phyloP scores from a whole-genome alignment of 2,329 filamentous ascomycete genomes.

The Penicillium sp. region DNA sequence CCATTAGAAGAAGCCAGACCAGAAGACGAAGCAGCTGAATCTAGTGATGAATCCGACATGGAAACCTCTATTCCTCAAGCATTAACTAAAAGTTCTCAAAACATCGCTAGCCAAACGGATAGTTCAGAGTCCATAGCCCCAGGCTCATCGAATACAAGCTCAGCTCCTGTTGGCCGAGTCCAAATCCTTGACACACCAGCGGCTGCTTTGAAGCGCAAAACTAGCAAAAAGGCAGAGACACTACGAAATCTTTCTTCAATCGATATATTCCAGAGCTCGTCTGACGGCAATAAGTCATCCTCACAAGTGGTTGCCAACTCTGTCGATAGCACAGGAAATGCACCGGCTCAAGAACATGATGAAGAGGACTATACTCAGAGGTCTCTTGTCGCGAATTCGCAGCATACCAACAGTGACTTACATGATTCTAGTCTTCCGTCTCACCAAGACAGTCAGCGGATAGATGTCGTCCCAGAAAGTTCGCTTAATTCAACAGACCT shows the following conservation, averaged over 20 bases:
- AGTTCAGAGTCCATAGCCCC: slow-evolving; percentile 23
- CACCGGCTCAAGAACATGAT: neutral
- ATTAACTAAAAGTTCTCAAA: slow-evolving; percentile 22
- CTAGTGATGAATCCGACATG: slow-evolving; percentile 33
- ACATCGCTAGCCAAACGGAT: slow-evolving; percentile 18
- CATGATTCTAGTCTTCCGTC: slow-evolving; percentile 6
- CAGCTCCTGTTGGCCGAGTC: slow-evolving; percentile 18
- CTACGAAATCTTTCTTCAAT: neutral
- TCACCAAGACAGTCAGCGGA: slow-evolving; percentile 10
- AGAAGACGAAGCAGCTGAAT: slow-evolving; percentile 15
- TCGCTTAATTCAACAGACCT: slow-evolving; percentile 2
- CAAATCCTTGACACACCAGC: slow-evolving; percentile 32
- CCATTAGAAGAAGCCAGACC: neutral
- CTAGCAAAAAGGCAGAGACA: neutral
- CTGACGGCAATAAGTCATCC: slow-evolving; percentile 25
- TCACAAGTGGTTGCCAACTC: slow-evolving; percentile 33
- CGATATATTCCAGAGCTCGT: slow-evolving; percentile 16
- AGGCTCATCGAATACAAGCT: slow-evolving; percentile 18
- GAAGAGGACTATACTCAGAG: neutral
- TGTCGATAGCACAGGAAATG: slow-evolving; percentile 22
- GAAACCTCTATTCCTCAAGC: slow-evolving; percentile 31
- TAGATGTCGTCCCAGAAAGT: slow-evolving; percentile 11
- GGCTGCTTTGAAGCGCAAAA: slow-evolving; percentile 11
- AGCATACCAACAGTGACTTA: neutral
- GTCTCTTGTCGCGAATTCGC: slow-evolving; percentile 6